Conservation (phyloP, 768 basidiomycete species). For the Rhizopogon rudus region DNA sequence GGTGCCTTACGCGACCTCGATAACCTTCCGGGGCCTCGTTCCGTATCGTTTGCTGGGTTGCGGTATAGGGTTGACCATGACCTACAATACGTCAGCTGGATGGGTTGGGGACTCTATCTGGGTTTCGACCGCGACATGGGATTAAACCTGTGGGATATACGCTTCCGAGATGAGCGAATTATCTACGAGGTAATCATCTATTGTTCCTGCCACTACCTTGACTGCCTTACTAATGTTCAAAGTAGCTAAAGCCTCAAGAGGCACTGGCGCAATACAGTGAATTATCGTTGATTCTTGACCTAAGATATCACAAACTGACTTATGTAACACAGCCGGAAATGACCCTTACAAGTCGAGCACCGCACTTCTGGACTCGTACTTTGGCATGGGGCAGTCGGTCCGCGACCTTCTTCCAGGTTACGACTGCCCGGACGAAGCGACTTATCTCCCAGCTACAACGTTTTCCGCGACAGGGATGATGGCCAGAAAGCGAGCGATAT, state of each 20-base stretch:
- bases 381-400: conserved; percentile 56
- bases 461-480: conserved; percentile 39
- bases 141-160: conserved; percentile 55
- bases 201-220: background rate
- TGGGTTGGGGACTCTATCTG: conserved; percentile 60
- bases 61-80: conserved; percentile 51
- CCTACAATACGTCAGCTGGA: conserved; percentile 55
- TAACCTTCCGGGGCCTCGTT: conserved; percentile 58
- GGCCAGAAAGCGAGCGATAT: conserved; percentile 48
- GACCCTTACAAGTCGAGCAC: conserved; percentile 59
- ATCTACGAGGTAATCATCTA: conserved; percentile 47
- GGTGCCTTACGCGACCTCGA: conserved; percentile 47
- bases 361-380: conserved; percentile 58
- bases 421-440: conserved; percentile 60
- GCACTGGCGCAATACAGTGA: conserved; percentile 56
- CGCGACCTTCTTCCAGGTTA: conserved; percentile 58
- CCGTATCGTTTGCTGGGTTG: conserved; percentile 54
- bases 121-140: conserved; percentile 71
- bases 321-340: conserved; percentile 38
- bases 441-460: conserved; percentile 53
- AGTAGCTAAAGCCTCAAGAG: conserved; percentile 54
- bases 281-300: conserved; percentile 1
- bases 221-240: background rate
- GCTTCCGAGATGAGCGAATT: conserved; percentile 52
- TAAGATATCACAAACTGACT: background rate